Base-by-base conservation (phyloP, 495 filamentous ascomycete species). In the Poronia punctata region DNA sequence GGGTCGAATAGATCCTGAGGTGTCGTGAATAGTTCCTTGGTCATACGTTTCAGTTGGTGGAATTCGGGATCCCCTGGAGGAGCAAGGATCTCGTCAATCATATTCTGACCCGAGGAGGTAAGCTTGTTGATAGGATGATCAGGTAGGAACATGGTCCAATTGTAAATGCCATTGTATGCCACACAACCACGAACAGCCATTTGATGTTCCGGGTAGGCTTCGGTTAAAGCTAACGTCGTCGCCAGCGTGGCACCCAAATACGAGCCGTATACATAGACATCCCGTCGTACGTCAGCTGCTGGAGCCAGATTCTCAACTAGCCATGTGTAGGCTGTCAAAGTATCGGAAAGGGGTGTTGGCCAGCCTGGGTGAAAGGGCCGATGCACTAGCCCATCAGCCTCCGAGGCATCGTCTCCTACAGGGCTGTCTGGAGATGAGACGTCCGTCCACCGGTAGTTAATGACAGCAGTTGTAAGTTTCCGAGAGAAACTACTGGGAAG, bases 121-220 rank as follows among this genome's bases (percentile, higher is more conserved):
- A 19, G 12, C 17, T 54, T 40, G 37, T 68, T 54, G 34, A 62
- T 50, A 2, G 59, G 62, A 35, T 73, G 68, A 33, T 65, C 65
- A 0, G 65, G 64, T 3, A 73, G 49, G 35, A 71, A 68, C 21
- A 44, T 68, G 21, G 70, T 71, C 73, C 73, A 77, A 50, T 76
- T 64, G 47, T 69, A 75, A 27, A 77, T 65, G 20, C 68, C 72
- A 38, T 76, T 71, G 45, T 64, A 63, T 2, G 65, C 58, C 9
- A 69, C 55, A 4, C 72, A 52, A 16, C 70, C 73, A 20, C 64
- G 65, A 25, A 73, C 45, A 11, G 53, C 57, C 50, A 70, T 67
- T 27, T 34, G 37, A 9, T 33, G 45, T 36, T 49, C 51, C 25
- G 46, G 46, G 25, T 59, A 54, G 2, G 65, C 53, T 44, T 75